phyloP scores from a whole-genome alignment of 768 basidiomycete genomes.

The Tylopilus balloui region DNA sequence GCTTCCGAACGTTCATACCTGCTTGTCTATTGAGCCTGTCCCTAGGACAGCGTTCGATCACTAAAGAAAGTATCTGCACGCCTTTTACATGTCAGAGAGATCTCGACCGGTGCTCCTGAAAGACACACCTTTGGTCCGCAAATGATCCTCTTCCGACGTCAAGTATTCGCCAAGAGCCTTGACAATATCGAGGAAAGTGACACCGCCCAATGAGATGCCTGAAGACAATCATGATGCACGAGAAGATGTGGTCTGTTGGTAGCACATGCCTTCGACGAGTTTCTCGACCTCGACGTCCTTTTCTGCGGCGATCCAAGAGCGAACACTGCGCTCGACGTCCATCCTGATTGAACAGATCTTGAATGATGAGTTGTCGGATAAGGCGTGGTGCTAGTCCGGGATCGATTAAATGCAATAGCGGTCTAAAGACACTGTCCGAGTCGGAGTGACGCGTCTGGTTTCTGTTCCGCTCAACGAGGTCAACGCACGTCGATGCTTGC shows the following conservation, averaged over 20 bases:
- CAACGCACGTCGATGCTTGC: slow-evolving; percentile 19
- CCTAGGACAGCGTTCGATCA: slow-evolving; percentile 57
- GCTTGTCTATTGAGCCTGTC: slow-evolving; percentile 74
- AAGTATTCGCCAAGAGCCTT: slow-evolving; percentile 85
- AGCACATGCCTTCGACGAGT: slow-evolving; percentile 53
- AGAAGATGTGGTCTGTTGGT: background rate
- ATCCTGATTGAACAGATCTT: slow-evolving; percentile 20
- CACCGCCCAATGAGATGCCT: slow-evolving; percentile 53
- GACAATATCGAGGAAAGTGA: slow-evolving; percentile 71
- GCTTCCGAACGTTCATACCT: slow-evolving; percentile 44
- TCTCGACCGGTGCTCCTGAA: background rate
- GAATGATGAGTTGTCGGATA: background rate
- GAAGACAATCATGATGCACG: slow-evolving; percentile 1
- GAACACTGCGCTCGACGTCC: slow-evolving; percentile 53
- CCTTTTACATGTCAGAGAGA: slow-evolving; percentile 43
- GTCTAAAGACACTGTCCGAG: background rate
- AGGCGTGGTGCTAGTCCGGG: background rate
- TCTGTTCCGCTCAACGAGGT: slow-evolving; percentile 3
- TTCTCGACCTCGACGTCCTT: slow-evolving; percentile 56
- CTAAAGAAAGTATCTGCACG: slow-evolving; percentile 73
- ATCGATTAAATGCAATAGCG: slow-evolving; percentile 9
- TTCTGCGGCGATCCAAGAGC: slow-evolving; percentile 68
- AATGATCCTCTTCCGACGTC: slow-evolving; percentile 76
- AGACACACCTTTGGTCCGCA: slow-evolving; percentile 70
- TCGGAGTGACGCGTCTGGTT: slow-evolving; percentile 4